These are phyloP conservation scores for Macrophomina pseudophaseolina DNA, from an alignment of 2,329 filamentous ascomycete genomes.

Conservation along the genomic window DNA sequence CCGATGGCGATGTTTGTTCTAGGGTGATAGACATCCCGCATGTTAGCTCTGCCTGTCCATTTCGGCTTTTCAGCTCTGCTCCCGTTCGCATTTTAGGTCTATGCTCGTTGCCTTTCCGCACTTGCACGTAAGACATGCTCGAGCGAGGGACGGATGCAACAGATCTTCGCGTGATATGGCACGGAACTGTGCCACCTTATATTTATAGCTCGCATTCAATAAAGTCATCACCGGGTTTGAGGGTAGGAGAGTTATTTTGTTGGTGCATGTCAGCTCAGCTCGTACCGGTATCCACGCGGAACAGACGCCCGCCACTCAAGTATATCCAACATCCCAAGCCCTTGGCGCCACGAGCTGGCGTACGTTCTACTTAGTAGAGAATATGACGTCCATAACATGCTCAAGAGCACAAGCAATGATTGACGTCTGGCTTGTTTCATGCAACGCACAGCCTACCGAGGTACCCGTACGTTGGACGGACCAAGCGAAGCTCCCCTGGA, in stretches of 20 bases:
- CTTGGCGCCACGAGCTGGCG: not conserved
- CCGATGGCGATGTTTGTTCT: too few relatives aligned
- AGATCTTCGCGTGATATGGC: too few relatives aligned
- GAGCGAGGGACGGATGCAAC: too few relatives aligned
- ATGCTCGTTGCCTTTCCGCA: not conserved
- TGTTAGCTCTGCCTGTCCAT: too few relatives aligned
- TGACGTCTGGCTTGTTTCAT: constrained; percentile 20
- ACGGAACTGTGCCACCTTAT: not conserved
- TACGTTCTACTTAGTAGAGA: not conserved
- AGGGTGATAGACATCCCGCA: too few relatives aligned
- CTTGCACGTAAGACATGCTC: constrained; percentile 5
- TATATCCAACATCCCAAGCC: not conserved
- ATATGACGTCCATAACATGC: not conserved
- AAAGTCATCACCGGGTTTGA: not conserved
- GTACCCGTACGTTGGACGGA: constrained; percentile 2
- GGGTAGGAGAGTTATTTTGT: not conserved
- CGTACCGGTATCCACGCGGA: not conserved
- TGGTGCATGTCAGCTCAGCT: not conserved
- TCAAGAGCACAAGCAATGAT: not conserved
- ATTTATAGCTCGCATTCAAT: not conserved
- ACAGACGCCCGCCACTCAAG: not conserved
- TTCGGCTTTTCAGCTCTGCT: too few relatives aligned
- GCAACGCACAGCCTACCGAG: constrained; percentile 21
- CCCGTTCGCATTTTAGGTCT: too few relatives aligned
- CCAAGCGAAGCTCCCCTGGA: not conserved